Conservation (phyloP, 208 protist genomes). For the Wallacemonas sp. region DNA sequence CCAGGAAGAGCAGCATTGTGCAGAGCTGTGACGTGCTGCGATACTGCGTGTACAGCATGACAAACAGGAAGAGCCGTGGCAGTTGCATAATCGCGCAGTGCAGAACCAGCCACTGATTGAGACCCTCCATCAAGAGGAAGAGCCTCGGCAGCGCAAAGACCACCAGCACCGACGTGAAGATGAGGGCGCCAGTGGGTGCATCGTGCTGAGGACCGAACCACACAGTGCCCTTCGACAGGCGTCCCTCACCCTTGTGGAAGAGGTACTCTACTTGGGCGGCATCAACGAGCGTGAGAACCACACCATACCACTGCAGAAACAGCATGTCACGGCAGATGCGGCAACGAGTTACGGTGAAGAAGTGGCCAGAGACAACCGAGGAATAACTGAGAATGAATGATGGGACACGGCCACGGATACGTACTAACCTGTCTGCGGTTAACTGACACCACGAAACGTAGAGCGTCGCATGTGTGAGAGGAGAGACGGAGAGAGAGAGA, state of each 20-base stretch:
- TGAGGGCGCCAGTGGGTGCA: conserved; percentile 25
- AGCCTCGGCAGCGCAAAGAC: conserved; percentile 42
- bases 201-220: conserved; percentile 51
- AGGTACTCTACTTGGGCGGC: conserved; percentile 33
- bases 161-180: conserved; percentile 40
- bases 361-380: background rate
- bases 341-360: background rate
- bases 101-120: conserved; percentile 59
- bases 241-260: conserved; percentile 1
- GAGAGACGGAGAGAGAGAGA: too few species aligned
- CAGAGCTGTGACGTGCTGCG: conserved; percentile 33
- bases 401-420: too few species aligned
- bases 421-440: too few species aligned
- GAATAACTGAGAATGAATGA: too few species aligned
- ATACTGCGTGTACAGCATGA: conserved; percentile 35
- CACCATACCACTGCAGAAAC: conserved; percentile 58
- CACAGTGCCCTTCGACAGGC: conserved; percentile 21
- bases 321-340: conserved; percentile 13
- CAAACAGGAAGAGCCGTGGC: conserved; percentile 40
- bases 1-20: conserved; percentile 63
- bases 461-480: too few species aligned
- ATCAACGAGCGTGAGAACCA: conserved; percentile 24
- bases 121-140: conserved; percentile 45
- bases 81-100: conserved; percentile 38
- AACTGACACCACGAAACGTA: conserved; percentile 2